These are phyloP conservation scores for Helianthus annuus DNA, from an alignment of 129 eudicot species.

Conservation along the genomic window HanXRQr2.0-SUNRISE NC_035439.2:96836777-96837276, in stretches of 20 bases:
- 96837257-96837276: background rate
- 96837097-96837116: slow-evolving; percentile 8
- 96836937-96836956: slow-evolving; percentile 56
- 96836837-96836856: slow-evolving; percentile 83
- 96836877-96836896: background rate
- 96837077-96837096: background rate
- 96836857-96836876: slow-evolving; percentile 52
- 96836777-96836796: slow-evolving; percentile 92
- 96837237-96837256: slow-evolving; percentile 73
- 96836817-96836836: slow-evolving; percentile 86
- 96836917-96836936: background rate
- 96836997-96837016: slow-evolving; percentile 96
- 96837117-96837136: slow-evolving; percentile 37
- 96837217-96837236: slow-evolving; percentile 90
- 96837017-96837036: slow-evolving; percentile 95
- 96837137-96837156: slow-evolving; percentile 98
- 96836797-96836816: slow-evolving; percentile 86
- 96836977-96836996: slow-evolving; percentile 92
- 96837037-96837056: slow-evolving; percentile 92
- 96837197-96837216: slow-evolving; percentile 90
- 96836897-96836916: background rate
- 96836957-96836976: slow-evolving; percentile 68
- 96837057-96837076: slow-evolving; percentile 14
- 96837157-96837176: slow-evolving; percentile 94
- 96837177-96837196: slow-evolving; percentile 82